phyloP scores from a whole-genome alignment of 345 rosid genomes.

The Lepidium aucheri region DNA sequence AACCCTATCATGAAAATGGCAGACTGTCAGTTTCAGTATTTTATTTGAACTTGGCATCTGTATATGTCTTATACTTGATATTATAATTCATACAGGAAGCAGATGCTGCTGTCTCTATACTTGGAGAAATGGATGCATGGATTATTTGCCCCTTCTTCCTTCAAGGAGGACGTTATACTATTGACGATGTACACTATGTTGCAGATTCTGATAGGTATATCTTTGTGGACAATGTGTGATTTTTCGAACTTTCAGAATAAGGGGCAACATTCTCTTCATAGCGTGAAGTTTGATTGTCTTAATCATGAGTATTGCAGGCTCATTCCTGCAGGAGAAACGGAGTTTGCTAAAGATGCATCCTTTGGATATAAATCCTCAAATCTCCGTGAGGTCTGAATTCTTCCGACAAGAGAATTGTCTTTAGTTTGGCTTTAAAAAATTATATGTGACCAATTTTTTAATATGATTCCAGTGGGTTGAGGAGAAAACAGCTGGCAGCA shows the following conservation, averaged over 20 bases:
- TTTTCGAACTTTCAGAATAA: not conserved
- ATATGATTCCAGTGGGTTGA: conserved; percentile 73
- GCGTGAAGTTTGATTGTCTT: conserved; percentile 11
- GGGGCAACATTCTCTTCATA: not conserved
- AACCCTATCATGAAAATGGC: not conserved
- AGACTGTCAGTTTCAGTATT: not conserved
- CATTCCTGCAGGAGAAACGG: conserved; percentile 92
- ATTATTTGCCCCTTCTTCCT: conserved; percentile 94
- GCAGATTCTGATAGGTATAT: conserved; percentile 74
- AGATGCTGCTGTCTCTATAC: conserved; percentile 78
- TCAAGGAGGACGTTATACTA: conserved; percentile 97
- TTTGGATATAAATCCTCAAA: conserved; percentile 92
- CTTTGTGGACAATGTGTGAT: not conserved
- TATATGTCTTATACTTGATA: not conserved
- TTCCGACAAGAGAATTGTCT: not conserved
- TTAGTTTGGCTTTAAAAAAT: not conserved
- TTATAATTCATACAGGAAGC: conserved; percentile 52
- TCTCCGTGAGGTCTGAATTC: conserved; percentile 57
- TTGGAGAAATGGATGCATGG: conserved; percentile 94
- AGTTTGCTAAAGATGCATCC: conserved; percentile 92
- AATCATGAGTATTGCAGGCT: conserved; percentile 41
- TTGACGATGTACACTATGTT: conserved; percentile 82
- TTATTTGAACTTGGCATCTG: not conserved
- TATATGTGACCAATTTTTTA: not conserved
- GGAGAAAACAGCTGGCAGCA: conserved; percentile 70